phyloP scores from a whole-genome alignment of 2,329 filamentous ascomycete species.

The Penicillium verrucosum region DNA sequence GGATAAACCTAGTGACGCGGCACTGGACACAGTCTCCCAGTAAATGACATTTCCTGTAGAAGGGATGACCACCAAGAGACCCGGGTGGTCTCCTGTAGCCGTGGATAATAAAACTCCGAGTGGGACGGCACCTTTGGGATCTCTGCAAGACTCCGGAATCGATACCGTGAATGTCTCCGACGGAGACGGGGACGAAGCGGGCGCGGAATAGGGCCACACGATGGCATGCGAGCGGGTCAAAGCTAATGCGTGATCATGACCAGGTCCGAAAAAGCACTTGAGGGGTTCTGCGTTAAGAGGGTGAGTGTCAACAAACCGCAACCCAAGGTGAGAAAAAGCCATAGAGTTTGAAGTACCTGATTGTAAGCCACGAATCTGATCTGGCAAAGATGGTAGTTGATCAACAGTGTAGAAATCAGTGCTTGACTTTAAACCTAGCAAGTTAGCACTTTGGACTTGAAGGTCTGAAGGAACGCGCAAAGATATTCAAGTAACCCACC shows the following conservation, averaged over 20 bases:
- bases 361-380: conserved; percentile 66
- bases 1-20: conserved; percentile 77
- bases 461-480: conserved; percentile 6
- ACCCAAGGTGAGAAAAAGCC: conserved; percentile 6
- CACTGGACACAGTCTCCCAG: conserved; percentile 92
- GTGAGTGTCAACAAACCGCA: conserved; percentile 12
- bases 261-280: conserved; percentile 63
- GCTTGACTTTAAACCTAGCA: conserved; percentile 58
- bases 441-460: conserved; percentile 10
- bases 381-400: conserved; percentile 77
- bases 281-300: conserved; percentile 52
- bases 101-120: conserved; percentile 79
- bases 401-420: conserved; percentile 82
- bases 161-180: conserved; percentile 73
- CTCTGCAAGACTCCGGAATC: conserved; percentile 69
- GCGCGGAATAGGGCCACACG: conserved; percentile 78
- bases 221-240: conserved; percentile 79
- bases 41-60: conserved; percentile 81
- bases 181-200: conserved; percentile 28
- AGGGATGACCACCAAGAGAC: conserved; percentile 81
- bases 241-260: conserved; percentile 70
- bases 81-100: conserved; percentile 75
- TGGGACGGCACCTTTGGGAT: conserved; percentile 68
- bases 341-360: conserved; percentile 54
- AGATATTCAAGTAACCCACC: conserved; percentile 23